These are phyloP conservation scores for Metschnikowia cubensis DNA, from an alignment of 805 yeast genomes.

Conservation along the genomic window DNA sequence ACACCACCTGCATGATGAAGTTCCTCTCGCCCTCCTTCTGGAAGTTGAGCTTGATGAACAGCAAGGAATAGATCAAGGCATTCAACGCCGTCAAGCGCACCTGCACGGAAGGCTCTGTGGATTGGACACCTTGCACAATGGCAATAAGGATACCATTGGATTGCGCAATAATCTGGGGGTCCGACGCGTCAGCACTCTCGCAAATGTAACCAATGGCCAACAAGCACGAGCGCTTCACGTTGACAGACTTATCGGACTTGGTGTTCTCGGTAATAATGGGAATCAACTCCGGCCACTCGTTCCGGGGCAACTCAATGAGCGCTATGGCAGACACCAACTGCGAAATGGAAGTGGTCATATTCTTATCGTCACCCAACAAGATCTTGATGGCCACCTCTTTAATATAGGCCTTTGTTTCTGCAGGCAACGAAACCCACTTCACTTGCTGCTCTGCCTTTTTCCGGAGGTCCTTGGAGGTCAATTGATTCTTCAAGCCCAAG, in stretches of 20 bases:
- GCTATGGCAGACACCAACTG: slow-evolving; percentile 96
- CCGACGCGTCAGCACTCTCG: slow-evolving; percentile 84
- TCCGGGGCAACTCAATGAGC: slow-evolving; percentile 85
- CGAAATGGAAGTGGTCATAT: slow-evolving; percentile 86
- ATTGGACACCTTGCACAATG: slow-evolving; percentile 93
- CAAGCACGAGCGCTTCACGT: slow-evolving; percentile 82
- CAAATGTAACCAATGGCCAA: slow-evolving; percentile 93
- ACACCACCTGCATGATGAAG: slow-evolving; percentile 96
- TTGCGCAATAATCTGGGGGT: slow-evolving; percentile 73
- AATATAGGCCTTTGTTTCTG: slow-evolving; percentile 54
- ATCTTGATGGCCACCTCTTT: slow-evolving; percentile 58
- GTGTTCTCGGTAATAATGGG: slow-evolving; percentile 83
- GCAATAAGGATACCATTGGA: slow-evolving; percentile 92
- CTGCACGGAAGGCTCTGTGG: slow-evolving; percentile 64
- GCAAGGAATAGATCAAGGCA: slow-evolving; percentile 87
- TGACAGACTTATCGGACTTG: slow-evolving; percentile 66
- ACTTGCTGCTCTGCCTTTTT: slow-evolving; percentile 56
- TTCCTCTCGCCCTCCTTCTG: slow-evolving; percentile 93
- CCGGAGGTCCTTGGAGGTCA: slow-evolving; percentile 73
- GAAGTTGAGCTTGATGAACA: slow-evolving; percentile 83
- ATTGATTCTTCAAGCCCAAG: slow-evolving; percentile 78
- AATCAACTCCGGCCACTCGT: slow-evolving; percentile 86
- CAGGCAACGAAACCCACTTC: slow-evolving; percentile 69
- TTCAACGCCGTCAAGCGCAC: slow-evolving; percentile 89
- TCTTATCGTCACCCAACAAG: slow-evolving; percentile 59